Evolutionary conservation across 192 early-diverging fungal genomes (phyloP).

Genomic region (Coemansia guatemalensis): DNA sequence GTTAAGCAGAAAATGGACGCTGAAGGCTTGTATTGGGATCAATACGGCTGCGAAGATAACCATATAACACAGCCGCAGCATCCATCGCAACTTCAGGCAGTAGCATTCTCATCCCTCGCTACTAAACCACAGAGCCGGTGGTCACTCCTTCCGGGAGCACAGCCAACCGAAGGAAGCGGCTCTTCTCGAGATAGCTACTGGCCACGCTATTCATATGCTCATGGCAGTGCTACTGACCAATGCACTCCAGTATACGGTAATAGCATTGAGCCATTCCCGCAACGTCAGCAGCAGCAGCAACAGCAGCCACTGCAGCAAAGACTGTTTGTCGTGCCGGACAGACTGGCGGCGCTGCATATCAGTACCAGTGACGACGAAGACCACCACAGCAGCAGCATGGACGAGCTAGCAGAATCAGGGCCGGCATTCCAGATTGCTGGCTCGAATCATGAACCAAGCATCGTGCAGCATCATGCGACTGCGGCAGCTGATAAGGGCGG

Average conservation of each 20-base stretch:
- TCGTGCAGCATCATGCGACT: not conserved
- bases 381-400: not conserved
- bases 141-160: not conserved
- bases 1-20: slow-evolving; percentile 4
- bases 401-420: not conserved
- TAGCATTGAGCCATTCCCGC: not conserved
- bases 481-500: not conserved
- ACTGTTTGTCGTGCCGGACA: slow-evolving; percentile 39
- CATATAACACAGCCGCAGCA: slow-evolving; percentile 7
- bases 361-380: slow-evolving; percentile 4
- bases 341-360: slow-evolving; percentile 28
- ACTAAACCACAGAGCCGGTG: not conserved
- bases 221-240: slow-evolving; percentile 5
- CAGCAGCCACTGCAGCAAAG: slow-evolving; percentile 14
- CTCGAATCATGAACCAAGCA: not conserved
- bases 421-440: not conserved
- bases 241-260: slow-evolving; percentile 12
- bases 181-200: slow-evolving; percentile 52
- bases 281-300: not conserved
- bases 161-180: slow-evolving; percentile 1
- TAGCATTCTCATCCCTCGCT: not conserved
- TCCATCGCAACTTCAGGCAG: not conserved
- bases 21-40: slow-evolving; percentile 48
- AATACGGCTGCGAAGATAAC: slow-evolving; percentile 26
- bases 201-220: slow-evolving; percentile 34